Conservation (phyloP, 2,329 filamentous ascomycete genomes). For the Epicoccum nigrum region DNA sequence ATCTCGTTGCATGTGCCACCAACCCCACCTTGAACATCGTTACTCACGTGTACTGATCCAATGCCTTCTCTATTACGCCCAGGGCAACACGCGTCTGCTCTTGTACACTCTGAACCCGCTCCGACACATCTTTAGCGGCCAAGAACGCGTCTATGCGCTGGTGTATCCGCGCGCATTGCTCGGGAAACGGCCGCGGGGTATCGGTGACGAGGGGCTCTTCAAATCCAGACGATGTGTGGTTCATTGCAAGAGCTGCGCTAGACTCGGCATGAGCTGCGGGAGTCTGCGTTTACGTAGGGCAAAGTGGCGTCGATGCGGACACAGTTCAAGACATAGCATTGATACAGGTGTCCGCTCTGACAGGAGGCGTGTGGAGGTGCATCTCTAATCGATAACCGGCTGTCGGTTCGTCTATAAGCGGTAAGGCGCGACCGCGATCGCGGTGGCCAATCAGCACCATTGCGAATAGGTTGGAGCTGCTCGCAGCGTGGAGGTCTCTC, state of each 20-base stretch:
- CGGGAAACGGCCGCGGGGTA: constrained; percentile 55
- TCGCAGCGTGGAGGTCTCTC: not conserved
- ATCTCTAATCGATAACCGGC: constrained; percentile 18
- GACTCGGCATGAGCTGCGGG: constrained; percentile 43
- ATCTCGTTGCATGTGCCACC: constrained; percentile 4
- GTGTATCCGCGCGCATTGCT: constrained; percentile 60
- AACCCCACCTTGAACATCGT: not conserved
- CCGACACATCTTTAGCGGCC: constrained; percentile 61
- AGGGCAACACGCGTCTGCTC: constrained; percentile 75
- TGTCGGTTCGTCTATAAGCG: constrained; percentile 22
- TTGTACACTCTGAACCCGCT: constrained; percentile 70
- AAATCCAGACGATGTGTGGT: constrained; percentile 32
- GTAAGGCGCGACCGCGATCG: constrained; percentile 17
- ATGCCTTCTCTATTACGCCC: constrained; percentile 74
- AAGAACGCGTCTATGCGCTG: constrained; percentile 70
- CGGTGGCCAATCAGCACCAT: constrained; percentile 16
- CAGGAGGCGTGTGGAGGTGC: constrained; percentile 26
- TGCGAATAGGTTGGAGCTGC: not conserved
- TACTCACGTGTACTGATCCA: constrained; percentile 75
- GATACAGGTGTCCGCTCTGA: constrained; percentile 26
- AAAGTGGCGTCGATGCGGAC: constrained; percentile 24
- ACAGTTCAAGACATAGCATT: constrained; percentile 30
- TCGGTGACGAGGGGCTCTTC: constrained; percentile 46
- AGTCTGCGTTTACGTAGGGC: constrained; percentile 18
- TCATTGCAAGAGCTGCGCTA: constrained; percentile 46